phyloP scores from a whole-genome alignment of 352 stramenopile species.

The Elongisporangium anandrum region DNA sequence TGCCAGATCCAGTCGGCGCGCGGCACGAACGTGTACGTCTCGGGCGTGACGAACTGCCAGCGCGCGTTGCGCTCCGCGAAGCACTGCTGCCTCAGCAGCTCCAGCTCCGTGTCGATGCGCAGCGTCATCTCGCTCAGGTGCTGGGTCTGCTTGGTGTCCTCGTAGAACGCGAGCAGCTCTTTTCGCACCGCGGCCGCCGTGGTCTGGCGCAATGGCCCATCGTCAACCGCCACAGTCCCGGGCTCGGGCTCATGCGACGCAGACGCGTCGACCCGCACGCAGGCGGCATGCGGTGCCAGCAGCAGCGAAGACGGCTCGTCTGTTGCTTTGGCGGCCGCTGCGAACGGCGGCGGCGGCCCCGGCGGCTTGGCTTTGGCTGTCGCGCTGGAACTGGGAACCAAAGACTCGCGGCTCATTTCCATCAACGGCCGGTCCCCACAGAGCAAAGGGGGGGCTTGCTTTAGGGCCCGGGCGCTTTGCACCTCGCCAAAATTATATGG shows the following conservation, averaged over 20 bases:
- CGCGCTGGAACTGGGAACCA: background rate
- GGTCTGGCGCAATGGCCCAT: background rate
- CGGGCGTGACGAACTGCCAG: conserved; percentile 49
- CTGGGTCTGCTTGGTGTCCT: conserved; percentile 19
- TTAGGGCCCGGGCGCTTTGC: background rate
- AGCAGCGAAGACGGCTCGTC: background rate
- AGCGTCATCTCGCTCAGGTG: conserved; percentile 60
- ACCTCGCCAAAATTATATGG: background rate
- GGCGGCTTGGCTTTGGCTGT: background rate
- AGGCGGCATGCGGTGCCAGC: background rate
- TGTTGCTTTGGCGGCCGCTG: background rate
- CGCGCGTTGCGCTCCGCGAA: conserved; percentile 72
- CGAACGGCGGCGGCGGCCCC: background rate
- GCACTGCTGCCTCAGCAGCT: conserved; percentile 65
- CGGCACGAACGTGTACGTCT: conserved; percentile 36
- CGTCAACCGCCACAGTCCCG: background rate
- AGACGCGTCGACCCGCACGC: background rate
- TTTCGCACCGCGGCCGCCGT: conserved; percentile 17
- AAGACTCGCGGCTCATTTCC: background rate
- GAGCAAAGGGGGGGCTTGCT: background rate
- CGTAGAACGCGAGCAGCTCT: conserved; percentile 39
- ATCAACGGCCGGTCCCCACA: background rate
- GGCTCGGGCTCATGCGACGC: background rate
- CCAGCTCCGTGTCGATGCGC: conserved; percentile 71
- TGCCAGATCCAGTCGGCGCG: conserved; percentile 22